A percentile compares a stretch with the other conserved stretches of the same genome.
phyloP scores from a whole-genome alignment of 306 rosid genomes.

The Vicia sativa region DNA sequence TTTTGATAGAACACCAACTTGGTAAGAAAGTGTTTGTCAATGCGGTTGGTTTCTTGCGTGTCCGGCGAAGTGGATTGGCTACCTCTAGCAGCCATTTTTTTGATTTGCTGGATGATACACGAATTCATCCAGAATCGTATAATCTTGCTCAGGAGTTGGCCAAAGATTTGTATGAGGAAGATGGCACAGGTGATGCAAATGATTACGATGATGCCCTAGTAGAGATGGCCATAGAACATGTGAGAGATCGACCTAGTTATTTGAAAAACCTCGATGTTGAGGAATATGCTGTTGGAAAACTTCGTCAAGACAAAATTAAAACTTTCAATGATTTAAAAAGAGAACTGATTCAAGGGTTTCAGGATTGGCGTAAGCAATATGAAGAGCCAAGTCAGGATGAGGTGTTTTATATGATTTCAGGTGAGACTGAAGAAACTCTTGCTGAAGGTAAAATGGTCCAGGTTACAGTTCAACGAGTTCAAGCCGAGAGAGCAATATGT shows the following conservation, averaged over 20 bases:
- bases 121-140: conserved; percentile 98
- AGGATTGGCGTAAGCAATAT: conserved; percentile 95
- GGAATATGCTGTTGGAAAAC: conserved; percentile 69
- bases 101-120: conserved; percentile 94
- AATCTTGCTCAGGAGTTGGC: conserved; percentile 90
- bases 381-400: conserved; percentile 98
- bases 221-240: conserved; percentile 99
- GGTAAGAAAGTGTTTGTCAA: conserved; percentile 94
- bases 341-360: conserved; percentile 92
- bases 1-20: conserved; percentile 71
- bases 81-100: conserved; percentile 84
- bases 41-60: conserved; percentile 93
- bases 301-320: conserved; percentile 63
- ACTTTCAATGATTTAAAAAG: conserved; percentile 83
- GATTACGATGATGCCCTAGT: conserved; percentile 90
- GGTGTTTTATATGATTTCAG: conserved; percentile 92
- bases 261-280: conserved; percentile 79
- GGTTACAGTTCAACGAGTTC: conserved; percentile 86
- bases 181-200: conserved; percentile 68
- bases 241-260: conserved; percentile 82
- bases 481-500: conserved; percentile 81
- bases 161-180: conserved; percentile 84
- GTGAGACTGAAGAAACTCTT: conserved; percentile 92
- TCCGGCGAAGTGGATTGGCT: conserved; percentile 91
- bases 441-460: conserved; percentile 92